Evolutionary conservation across 129 eudicot genomes (phyloP).

Genomic region (Lactuca sativa): DNA sequence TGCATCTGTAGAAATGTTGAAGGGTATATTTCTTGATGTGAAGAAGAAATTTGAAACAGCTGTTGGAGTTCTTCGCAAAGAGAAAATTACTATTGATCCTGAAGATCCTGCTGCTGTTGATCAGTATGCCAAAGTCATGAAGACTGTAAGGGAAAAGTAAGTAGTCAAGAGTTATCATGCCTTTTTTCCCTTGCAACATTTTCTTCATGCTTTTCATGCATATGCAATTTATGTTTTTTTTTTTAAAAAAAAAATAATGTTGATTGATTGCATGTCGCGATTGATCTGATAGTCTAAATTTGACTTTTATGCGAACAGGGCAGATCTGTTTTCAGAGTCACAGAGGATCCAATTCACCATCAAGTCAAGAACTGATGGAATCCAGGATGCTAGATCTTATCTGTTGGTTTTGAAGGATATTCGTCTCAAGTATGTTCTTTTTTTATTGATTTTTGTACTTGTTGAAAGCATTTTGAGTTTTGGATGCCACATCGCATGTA

Average conservation of each 20-base stretch:
- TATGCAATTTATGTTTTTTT: neutral
- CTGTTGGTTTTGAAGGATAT: conserved; percentile 75
- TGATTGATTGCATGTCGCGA: conserved; percentile 6
- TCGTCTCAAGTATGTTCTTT: conserved; percentile 57
- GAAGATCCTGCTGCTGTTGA: conserved; percentile 83
- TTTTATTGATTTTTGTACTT: neutral
- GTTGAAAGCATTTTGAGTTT: neutral
- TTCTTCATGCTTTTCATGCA: neutral
- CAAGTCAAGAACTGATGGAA: conserved; percentile 56
- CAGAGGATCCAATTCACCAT: conserved; percentile 75
- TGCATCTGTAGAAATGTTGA: conserved; percentile 65
- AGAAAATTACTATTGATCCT: conserved; percentile 78
- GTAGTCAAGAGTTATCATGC: conserved; percentile 16
- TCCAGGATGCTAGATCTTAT: conserved; percentile 79
- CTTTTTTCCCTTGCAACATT: neutral
- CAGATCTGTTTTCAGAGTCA: conserved; percentile 75
- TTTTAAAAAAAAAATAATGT: neutral
- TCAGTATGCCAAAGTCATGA: conserved; percentile 72
- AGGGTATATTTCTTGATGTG: conserved; percentile 73
- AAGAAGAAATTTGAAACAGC: conserved; percentile 90
- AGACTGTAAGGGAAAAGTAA: conserved; percentile 77
- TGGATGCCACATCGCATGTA: neutral
- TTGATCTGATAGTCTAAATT: neutral
- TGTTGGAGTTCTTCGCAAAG: conserved; percentile 57
- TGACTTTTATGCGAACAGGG: conserved; percentile 49